Evolutionary conservation across 1,284 basidiomycete species (phyloP).

Genomic region (Malassezia yamatoensis): DNA sequence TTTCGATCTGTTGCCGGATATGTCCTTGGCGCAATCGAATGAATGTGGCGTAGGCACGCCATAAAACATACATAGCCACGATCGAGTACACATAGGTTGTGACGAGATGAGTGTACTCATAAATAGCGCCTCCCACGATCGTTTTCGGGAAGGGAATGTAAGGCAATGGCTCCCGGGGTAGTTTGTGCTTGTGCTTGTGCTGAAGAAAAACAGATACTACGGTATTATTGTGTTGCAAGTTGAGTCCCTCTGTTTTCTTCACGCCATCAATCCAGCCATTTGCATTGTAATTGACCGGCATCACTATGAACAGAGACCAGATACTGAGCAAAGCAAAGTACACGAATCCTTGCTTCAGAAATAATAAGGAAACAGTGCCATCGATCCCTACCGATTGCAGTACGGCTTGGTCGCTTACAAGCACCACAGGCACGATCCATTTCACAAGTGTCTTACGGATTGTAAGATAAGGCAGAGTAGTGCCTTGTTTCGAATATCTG

Average conservation of each 20-base stretch:
- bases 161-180: conserved; percentile 20
- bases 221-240: conserved; percentile 5
- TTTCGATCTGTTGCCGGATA: neutral
- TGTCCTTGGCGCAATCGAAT: conserved; percentile 68
- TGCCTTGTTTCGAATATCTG: conserved; percentile 78
- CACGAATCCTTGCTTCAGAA: conserved; percentile 88
- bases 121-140: conserved; percentile 45
- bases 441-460: conserved; percentile 73
- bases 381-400: conserved; percentile 92
- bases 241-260: conserved; percentile 3
- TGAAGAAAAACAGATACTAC: neutral
- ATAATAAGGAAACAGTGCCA: conserved; percentile 84
- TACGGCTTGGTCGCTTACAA: conserved; percentile 82
- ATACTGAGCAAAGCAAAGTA: conserved; percentile 72
- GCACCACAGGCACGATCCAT: conserved; percentile 85
- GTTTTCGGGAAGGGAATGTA: conserved; percentile 24
- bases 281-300: conserved; percentile 45
- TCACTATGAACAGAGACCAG: conserved; percentile 48
- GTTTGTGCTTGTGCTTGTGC: no score
- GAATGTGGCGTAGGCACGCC: conserved; percentile 79
- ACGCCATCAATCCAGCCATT: conserved; percentile 47
- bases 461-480: conserved; percentile 71
- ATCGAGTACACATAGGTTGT: conserved; percentile 88
- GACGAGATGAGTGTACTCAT: conserved; percentile 62
- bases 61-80: conserved; percentile 71